Evolutionary conservation across 345 rosid genomes (phyloP).

Genomic region (Acer negundo): DNA sequence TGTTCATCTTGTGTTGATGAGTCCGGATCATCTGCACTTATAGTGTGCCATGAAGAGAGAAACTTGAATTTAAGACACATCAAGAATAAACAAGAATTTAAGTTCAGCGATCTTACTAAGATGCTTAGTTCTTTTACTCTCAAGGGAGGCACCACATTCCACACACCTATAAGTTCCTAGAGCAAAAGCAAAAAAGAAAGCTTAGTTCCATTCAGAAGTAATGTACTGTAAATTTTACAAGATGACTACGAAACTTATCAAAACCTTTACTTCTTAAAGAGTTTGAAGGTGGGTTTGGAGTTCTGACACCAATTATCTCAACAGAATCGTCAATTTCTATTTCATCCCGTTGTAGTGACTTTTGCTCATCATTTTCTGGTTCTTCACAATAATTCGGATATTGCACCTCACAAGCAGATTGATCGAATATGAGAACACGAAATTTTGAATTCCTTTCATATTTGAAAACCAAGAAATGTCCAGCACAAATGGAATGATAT

Average conservation of each 20-base stretch:
- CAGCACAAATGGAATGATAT: slow-evolving; percentile 33
- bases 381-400: slow-evolving; percentile 18
- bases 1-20: slow-evolving; percentile 31
- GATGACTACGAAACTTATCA: not conserved
- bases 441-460: slow-evolving; percentile 39
- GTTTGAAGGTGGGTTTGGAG: not conserved
- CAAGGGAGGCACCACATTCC: not conserved
- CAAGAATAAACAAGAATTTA: not conserved
- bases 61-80: slow-evolving; percentile 1
- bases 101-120: slow-evolving; percentile 49
- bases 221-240: not conserved
- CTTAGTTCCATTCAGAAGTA: not conserved
- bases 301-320: slow-evolving; percentile 16
- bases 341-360: not conserved
- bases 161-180: not conserved
- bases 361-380: not conserved
- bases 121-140: slow-evolving; percentile 12
- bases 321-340: slow-evolving; percentile 25
- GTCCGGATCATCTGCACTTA: slow-evolving; percentile 41
- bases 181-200: not conserved
- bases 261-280: not conserved
- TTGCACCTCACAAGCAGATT: slow-evolving; percentile 37
- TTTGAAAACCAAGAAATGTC: slow-evolving; percentile 39
- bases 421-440: slow-evolving; percentile 33
- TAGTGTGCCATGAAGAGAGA: slow-evolving; percentile 15